Conservation (phyloP, 768 basidiomycete species). For the Phaffia tasmanica region DNA sequence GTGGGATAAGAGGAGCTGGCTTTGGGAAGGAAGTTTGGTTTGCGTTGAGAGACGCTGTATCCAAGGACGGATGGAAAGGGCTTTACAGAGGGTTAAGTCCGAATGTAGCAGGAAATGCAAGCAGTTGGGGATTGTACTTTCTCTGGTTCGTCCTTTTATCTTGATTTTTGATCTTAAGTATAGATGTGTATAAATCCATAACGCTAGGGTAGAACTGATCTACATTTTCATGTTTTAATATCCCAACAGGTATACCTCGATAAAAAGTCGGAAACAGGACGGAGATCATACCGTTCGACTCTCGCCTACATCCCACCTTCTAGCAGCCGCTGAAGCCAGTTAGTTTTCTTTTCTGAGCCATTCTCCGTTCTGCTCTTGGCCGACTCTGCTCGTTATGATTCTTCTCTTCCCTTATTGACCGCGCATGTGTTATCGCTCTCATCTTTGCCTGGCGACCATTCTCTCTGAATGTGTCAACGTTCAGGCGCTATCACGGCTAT, state of each 20-base stretch:
- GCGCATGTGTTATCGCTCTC: conserved; percentile 11
- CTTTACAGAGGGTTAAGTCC: conserved; percentile 81
- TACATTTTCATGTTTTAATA: neutral
- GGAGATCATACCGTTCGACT: conserved; percentile 57
- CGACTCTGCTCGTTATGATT: conserved; percentile 19
- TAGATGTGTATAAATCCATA: neutral
- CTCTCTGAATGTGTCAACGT: neutral
- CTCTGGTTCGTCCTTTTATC: conserved; percentile 60
- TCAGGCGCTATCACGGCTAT: conserved; percentile 85
- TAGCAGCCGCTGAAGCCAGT: conserved; percentile 95
- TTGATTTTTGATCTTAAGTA: neutral
- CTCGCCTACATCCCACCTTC: conserved; percentile 65
- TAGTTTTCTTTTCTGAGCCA: conserved; percentile 41
- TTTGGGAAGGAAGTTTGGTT: conserved; percentile 53
- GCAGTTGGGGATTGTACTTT: conserved; percentile 97
- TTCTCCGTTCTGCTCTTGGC: conserved; percentile 24
- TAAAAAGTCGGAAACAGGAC: conserved; percentile 61
- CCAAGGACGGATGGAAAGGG: conserved; percentile 64
- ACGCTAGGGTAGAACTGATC: neutral
- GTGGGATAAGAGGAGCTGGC: conserved; percentile 16
- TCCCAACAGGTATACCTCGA: conserved; percentile 70
- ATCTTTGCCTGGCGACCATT: neutral
- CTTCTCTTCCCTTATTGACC: conserved; percentile 14
- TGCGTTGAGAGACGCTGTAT: conserved; percentile 61
- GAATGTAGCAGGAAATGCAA: conserved; percentile 88